These are phyloP conservation scores for Trypethelium eluteriae DNA, from an alignment of 495 filamentous ascomycete genomes.

Conservation along the genomic window DNA sequence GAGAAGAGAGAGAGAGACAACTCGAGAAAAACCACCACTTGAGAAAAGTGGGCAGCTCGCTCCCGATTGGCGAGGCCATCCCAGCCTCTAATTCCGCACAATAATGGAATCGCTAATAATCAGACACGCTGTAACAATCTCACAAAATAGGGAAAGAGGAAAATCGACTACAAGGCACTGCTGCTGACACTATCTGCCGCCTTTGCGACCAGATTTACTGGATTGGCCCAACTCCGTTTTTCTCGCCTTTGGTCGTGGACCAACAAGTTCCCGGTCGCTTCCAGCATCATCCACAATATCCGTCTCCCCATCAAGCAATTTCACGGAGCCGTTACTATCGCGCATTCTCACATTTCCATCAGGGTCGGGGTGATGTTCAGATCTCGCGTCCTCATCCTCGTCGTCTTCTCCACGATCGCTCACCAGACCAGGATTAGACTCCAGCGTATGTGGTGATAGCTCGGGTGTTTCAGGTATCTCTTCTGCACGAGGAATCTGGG, in stretches of 20 bases:
- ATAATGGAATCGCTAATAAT: slow-evolving; percentile 1
- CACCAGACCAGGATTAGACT: slow-evolving; percentile 80
- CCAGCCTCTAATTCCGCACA: not conserved
- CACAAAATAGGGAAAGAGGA: not conserved
- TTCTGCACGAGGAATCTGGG: slow-evolving; percentile 1
- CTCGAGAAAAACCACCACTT: not conserved
- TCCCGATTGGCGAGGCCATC: not conserved
- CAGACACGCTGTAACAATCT: slow-evolving; percentile 5
- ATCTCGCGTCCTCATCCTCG: slow-evolving; percentile 31
- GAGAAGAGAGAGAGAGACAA: slow-evolving; percentile 1
- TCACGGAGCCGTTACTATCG: not conserved
- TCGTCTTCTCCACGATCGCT: slow-evolving; percentile 62
- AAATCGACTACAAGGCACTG: not conserved
- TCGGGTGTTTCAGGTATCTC: slow-evolving; percentile 37
- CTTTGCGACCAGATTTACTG: slow-evolving; percentile 2
- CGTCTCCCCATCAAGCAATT: not conserved
- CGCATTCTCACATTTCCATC: slow-evolving; percentile 8
- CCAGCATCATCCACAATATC: slow-evolving; percentile 10
- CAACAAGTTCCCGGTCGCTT: slow-evolving; percentile 3
- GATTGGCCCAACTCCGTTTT: slow-evolving; percentile 10
- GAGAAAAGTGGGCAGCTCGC: not conserved
- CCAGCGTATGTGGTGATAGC: slow-evolving; percentile 69
- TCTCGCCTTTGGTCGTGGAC: slow-evolving; percentile 1
- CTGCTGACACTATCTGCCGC: not conserved
- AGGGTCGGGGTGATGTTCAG: slow-evolving; percentile 12